Evolutionary conservation across 768 basidiomycete genomes (phyloP), one percentile per base, ranked within the genome.

Genomic region (Gyrodon lividus): DNA sequence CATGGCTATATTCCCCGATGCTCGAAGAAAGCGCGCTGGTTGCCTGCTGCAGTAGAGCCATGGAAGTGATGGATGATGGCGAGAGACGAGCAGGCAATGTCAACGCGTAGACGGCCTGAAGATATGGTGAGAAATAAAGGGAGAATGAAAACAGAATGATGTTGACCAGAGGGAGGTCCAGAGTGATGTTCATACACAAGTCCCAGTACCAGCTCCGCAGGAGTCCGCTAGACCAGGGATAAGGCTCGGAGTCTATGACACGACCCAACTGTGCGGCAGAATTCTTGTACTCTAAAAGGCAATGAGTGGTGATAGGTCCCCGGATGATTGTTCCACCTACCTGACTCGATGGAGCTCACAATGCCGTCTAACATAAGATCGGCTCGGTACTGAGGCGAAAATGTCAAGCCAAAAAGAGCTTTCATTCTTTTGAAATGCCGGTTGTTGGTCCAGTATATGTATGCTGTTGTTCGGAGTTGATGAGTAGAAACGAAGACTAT

Each of bases 391-490:
- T 63, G 53, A 0, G 53, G 48, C 28, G 68, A 67, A 43, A 77
- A 79, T 1, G 73, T 59, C n/a, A 75, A 66, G 1, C 62, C 59
- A 51, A 74, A 74, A 12, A 78, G 66, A 12, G 65, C 49, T 23
- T 69, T 65, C 43, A 78, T 66, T n/a, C 69, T 65, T 47, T 70
- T 62, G 51, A 72, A 80, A 46, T 66, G 54, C 0, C 19, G 6
- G 51, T 76, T 71, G 4, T 62, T 61, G 1, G 72, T 70, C 69
- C 70, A 74, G 49, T 74, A 75, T 3, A 72, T 60, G 54, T 72
- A 79, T 2, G 71, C 76, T 76, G 40, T 33, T 20, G 14, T 19
- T 14, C 10, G 8, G 26, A 22, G 28, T 49, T 38, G 9, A 6
- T 47, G 35, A 23, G 5, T 5, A 17, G 46, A 24, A 58, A 17